Evolutionary conservation across 306 rosid species (phyloP).

Genomic region (Quercus alba): DNA sequence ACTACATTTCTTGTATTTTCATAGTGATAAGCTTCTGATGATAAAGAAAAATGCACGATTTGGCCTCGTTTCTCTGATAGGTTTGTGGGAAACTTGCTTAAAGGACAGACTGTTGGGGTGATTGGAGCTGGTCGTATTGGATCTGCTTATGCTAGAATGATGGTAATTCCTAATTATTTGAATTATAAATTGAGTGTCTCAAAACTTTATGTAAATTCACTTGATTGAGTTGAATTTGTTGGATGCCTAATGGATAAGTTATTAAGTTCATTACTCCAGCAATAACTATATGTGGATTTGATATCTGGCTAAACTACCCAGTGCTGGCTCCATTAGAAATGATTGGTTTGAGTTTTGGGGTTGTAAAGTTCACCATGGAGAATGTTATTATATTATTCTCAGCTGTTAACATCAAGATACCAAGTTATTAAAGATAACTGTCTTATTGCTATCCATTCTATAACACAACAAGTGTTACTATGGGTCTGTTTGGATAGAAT

Average conservation of each 20-base stretch:
- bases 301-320: neutral
- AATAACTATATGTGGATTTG: neutral
- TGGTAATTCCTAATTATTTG: constrained; percentile 47
- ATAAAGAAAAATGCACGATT: constrained; percentile 5
- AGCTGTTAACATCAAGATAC: neutral
- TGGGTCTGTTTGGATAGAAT: too few species aligned
- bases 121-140: constrained; percentile 99
- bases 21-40: neutral
- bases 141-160: constrained; percentile 98
- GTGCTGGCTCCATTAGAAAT: neutral
- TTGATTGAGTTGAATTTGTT: constrained; percentile 17
- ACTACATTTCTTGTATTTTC: constrained; percentile 4
- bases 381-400: neutral
- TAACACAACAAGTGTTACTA: neutral
- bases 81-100: constrained; percentile 93
- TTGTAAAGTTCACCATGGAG: neutral
- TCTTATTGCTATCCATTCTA: neutral
- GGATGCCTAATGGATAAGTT: neutral
- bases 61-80: constrained; percentile 33
- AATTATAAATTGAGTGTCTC: neutral
- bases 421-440: neutral
- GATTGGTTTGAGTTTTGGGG: neutral
- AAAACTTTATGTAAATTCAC: neutral
- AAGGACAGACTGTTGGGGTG: constrained; percentile 98
- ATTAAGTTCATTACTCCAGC: too few species aligned